These are phyloP conservation scores for Penicillium ucsense DNA, from an alignment of 495 filamentous ascomycete species.

Conservation along the genomic window DNA sequence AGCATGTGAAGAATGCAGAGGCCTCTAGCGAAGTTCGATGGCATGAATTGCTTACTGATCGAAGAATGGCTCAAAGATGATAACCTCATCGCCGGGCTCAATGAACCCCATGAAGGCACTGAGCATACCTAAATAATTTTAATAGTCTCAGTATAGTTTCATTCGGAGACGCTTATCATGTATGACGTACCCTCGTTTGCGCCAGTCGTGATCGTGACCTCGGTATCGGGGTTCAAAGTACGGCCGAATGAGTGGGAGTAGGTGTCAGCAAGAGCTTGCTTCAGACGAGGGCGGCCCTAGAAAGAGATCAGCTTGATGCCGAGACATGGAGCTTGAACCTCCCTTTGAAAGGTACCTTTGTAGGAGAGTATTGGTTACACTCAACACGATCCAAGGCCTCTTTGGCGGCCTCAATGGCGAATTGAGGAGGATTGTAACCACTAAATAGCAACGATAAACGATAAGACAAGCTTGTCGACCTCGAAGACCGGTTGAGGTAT, in stretches of 20 bases:
- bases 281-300: constrained; percentile 74
- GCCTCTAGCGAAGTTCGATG: not conserved
- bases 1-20: not conserved
- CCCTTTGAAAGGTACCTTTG: constrained; percentile 45
- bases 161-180: not conserved
- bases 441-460: constrained; percentile 15
- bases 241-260: constrained; percentile 80
- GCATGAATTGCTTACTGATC: constrained; percentile 61
- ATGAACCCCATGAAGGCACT: constrained; percentile 97
- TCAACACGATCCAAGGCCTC: constrained; percentile 83
- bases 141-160: not conserved
- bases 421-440: constrained; percentile 91
- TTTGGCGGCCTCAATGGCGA: constrained; percentile 87
- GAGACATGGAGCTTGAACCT: not conserved
- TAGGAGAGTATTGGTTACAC: constrained; percentile 97
- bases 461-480: no score
- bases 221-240: constrained; percentile 73
- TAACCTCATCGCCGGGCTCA: constrained; percentile 89
- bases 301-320: constrained; percentile 3
- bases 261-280: constrained; percentile 81
- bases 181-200: constrained; percentile 71
- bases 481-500: no score
- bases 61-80: constrained; percentile 97
- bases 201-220: constrained; percentile 90
- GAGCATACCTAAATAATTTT: constrained; percentile 48